Evolutionary conservation across 306 rosid genomes (phyloP).

Genomic region (Fragaria nilgerrensis): DNA sequence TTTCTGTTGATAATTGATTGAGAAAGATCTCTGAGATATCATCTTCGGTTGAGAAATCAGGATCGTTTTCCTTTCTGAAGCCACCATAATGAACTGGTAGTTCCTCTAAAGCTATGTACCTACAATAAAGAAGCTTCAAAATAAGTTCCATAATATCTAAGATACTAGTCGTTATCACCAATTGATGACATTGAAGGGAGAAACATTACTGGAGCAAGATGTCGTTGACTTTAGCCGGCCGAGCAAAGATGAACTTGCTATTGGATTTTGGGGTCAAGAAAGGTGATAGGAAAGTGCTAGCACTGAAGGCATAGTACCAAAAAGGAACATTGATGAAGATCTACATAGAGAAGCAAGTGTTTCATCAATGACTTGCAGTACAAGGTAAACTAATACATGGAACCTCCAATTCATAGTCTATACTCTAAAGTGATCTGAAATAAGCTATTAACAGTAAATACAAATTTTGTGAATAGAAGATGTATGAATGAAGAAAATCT

Average conservation of each 20-base stretch:
- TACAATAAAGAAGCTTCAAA: conserved; percentile 21
- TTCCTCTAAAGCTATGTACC: conserved; percentile 66
- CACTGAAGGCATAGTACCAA: conserved; percentile 72
- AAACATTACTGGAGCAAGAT: conserved; percentile 11
- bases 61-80: conserved; percentile 60
- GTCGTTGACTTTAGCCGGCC: conserved; percentile 64
- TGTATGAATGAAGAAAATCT: not conserved
- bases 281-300: conserved; percentile 28
- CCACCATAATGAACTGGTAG: conserved; percentile 79
- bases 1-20: conserved; percentile 54
- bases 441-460: not conserved
- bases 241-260: conserved; percentile 73
- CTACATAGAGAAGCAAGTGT: conserved; percentile 25
- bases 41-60: conserved; percentile 51
- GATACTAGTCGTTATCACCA: not conserved
- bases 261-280: conserved; percentile 65
- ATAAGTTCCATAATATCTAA: not conserved
- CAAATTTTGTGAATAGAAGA: not conserved
- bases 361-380: not conserved
- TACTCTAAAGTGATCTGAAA: not conserved
- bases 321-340: conserved; percentile 83
- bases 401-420: not conserved
- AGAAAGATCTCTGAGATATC: conserved; percentile 55
- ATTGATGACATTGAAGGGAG: not conserved
- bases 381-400: not conserved